Base-by-base conservation (phyloP, 2,329 filamentous ascomycete species). In the Monosporascus sp. region DNA sequence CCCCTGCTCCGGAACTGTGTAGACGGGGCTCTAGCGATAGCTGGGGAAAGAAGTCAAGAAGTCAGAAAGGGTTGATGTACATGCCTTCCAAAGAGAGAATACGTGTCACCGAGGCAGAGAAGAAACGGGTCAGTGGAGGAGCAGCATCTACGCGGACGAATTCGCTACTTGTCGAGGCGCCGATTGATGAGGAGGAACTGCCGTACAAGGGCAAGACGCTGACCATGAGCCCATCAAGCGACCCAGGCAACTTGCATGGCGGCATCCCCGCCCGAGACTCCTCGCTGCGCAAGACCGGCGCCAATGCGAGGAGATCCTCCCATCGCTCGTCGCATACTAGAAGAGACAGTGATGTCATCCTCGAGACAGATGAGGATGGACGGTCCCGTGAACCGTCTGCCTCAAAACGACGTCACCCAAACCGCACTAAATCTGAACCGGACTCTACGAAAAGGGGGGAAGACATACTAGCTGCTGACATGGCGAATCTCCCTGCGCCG, bases 71-170 rank as follows among this genome's bases (percentile, higher is more conserved):
- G 3, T 70, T 89, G 62, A 84, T 85, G 79, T 88, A 89, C 63
- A 89, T 87, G 84, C 84, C 79, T 70, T 89, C 86, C 46, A 85
- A 81, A 64, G 86, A 90, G 66, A 77, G 78, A 31, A 70, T 89
- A 46, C 77, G 80, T 46, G 82, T 84, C 49, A 83, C 78, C 58
- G 84, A 88, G 57, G 71, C 71, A 4, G 84, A 88, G 57, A 79
- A 80, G 60, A 86, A 81, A 62, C 77, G 83, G 41, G 62, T 71
- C n/a, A 77, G 71, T 59, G 60, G 72, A 48, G 70, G 70, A 45
- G 72, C 68, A 54, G 64, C 66, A 25, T 57, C 69, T 2, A 60
- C 69, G 4, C 74, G 73, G 15, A 68, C 71, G 8, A 78, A 82
- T 55, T 72, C 75, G 0, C 76, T 79, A 50, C 70, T 82, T 5